Conservation (phyloP, 805 yeast genomes). For the Suhomyces canberraensis region DNA sequence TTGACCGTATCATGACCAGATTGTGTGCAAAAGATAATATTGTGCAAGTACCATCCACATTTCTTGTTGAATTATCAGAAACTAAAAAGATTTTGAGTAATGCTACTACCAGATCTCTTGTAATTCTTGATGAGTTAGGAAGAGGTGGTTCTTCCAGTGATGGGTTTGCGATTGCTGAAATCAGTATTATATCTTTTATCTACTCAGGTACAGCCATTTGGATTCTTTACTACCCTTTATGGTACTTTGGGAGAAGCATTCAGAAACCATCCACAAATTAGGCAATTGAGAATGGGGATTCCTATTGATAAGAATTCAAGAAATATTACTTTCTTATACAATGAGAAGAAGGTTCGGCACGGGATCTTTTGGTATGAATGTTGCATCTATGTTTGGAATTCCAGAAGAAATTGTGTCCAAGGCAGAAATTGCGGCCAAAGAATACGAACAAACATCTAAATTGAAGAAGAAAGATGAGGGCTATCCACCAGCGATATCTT, state of each 20-base stretch:
- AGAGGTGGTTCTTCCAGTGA: constrained; percentile 97
- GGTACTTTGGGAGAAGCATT: constrained; percentile 81
- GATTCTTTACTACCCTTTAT: constrained; percentile 96
- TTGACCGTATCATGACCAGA: constrained; percentile 93
- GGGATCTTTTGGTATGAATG: constrained; percentile 97
- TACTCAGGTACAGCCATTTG: constrained; percentile 85
- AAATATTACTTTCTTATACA: constrained; percentile 85
- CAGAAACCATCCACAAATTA: constrained; percentile 71
- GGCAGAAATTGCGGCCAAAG: constrained; percentile 86
- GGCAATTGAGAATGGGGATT: constrained; percentile 86
- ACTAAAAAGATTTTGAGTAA: constrained; percentile 83
- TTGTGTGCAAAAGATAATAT: constrained; percentile 97
- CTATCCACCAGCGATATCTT: constrained; percentile 37
- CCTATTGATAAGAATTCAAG: constrained; percentile 69
- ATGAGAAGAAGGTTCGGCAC: constrained; percentile 85
- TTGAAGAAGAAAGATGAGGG: constrained; percentile 41
- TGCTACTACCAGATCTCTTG: constrained; percentile 78
- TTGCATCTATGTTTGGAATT: constrained; percentile 97
- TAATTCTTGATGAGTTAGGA: constrained; percentile 93
- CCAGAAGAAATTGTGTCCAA: constrained; percentile 61
- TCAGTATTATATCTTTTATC: constrained; percentile 89
- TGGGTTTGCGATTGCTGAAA: constrained; percentile 97
- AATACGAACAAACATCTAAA: constrained; percentile 82
- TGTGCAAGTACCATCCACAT: constrained; percentile 96
- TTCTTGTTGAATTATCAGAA: constrained; percentile 89